Base-by-base conservation (phyloP, 805 yeast species). In the Sporopachydermia quercuum region DNA sequence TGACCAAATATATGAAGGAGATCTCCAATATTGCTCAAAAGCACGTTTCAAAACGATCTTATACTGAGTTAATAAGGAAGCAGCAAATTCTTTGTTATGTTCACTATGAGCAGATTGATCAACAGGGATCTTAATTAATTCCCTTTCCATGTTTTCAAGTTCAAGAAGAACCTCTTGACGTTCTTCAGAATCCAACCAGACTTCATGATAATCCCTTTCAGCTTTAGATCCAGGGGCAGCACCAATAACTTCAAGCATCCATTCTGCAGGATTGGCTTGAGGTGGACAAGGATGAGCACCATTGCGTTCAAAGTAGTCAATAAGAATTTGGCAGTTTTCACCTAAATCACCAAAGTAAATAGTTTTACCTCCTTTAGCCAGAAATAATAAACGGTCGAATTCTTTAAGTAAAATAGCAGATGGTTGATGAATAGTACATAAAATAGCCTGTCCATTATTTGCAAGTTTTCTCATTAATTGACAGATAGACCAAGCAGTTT, bases 371-470 rank as follows among this genome's bases (percentile, higher is more conserved):
- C 87, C 87, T 41, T 60, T 66, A 40, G 75, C 76, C 54, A 80
- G 63, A 50, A 81, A 74, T 46, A 81, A 62, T 48, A 83, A 64
- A 50, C 86, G 70, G 53, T 84, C 94, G 53, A 84, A 82, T 50
- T 78, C 83, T 52, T 80, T 71, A 60, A 82, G 66, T 52, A 82
- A 62, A 43, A 78, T 66, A 40, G 93, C 87, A 5, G 91, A 81
- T 51, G 94, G 93, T 58, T 81, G 93, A 59, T 81, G 91, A 48
- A 81, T 81, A 18, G 93, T 81, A 63, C 80, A 74, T 53, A 74
- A 59, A 51, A 74, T 73, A 34, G 79, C 78, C 54, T 74, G 78
- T 34, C 79, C 79, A 47, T 68, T 68, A 47, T 66, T 60, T 4
- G 79, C 76, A 43, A 74, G 56, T 47, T 71, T 71, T 55, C 74